A percentile compares a stretch with the other conserved stretches of the same genome.
Evolutionary conservation across 208 protist species (phyloP).

Genomic region (Crithidia thermophila): DNA sequence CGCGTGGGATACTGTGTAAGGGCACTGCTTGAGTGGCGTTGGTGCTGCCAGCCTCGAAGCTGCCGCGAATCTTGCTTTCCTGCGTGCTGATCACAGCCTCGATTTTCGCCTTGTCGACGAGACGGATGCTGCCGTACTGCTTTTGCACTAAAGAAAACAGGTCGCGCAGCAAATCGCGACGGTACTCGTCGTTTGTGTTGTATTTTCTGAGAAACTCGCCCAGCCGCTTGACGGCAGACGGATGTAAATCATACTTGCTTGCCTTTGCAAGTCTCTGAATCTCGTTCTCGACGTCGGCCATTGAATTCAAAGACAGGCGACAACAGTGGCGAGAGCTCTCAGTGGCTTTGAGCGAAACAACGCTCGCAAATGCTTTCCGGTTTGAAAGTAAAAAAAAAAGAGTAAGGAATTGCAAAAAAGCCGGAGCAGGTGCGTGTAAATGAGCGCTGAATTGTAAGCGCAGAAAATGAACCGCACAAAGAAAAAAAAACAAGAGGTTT

Average conservation of each 20-base stretch:
- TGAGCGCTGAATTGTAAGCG: too few species aligned
- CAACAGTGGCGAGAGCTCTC: not conserved
- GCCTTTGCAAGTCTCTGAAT: slow-evolving; percentile 71
- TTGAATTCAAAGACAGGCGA: slow-evolving; percentile 3
- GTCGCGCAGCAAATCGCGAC: slow-evolving; percentile 60
- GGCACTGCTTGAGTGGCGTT: slow-evolving; percentile 45
- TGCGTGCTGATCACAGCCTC: slow-evolving; percentile 55
- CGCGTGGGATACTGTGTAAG: slow-evolving; percentile 47
- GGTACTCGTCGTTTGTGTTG: slow-evolving; percentile 39
- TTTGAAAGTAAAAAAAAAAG: slow-evolving; percentile 5
- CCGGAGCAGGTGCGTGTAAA: too few species aligned
- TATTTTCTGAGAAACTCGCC: slow-evolving; percentile 56
- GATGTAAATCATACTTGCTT: slow-evolving; percentile 80
- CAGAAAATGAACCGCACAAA: too few species aligned
- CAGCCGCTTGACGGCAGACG: slow-evolving; percentile 68
- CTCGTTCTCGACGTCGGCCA: slow-evolving; percentile 57
- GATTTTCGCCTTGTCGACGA: slow-evolving; percentile 69
- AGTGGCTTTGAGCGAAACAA: too few species aligned
- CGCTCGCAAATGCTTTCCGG: not conserved
- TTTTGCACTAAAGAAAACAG: slow-evolving; percentile 74
- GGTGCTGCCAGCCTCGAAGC: slow-evolving; percentile 29
- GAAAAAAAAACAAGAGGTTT: too few species aligned
- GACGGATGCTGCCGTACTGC: slow-evolving; percentile 37
- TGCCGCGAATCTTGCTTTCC: slow-evolving; percentile 44
- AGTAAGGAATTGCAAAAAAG: too few species aligned